A percentile compares a stretch with the other conserved stretches of the same genome.
phyloP scores from a whole-genome alignment of 2,329 filamentous ascomycete genomes.

The Torrubiellomyces zombiae region DNA sequence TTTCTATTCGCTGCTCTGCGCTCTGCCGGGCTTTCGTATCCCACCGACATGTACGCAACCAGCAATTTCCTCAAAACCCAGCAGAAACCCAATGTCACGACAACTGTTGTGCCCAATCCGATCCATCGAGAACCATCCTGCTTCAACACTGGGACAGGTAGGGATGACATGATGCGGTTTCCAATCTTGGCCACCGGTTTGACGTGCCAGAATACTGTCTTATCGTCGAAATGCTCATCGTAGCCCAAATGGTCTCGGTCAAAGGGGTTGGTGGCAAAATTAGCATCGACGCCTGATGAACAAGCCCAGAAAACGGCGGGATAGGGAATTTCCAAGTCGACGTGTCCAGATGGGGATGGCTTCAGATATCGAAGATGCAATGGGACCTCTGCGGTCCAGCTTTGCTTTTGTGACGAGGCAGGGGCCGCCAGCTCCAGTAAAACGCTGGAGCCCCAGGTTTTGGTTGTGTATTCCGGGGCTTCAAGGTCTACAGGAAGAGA shows the following conservation, averaged over 20 bases:
- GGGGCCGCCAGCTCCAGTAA: conserved; percentile 57
- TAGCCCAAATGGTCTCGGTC: conserved; percentile 75
- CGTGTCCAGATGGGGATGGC: conserved; percentile 39
- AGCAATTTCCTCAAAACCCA: conserved; percentile 50
- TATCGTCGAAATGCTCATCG: conserved; percentile 59
- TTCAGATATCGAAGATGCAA: conserved; percentile 72
- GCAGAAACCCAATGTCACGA: conserved; percentile 46
- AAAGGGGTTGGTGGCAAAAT: conserved; percentile 67
- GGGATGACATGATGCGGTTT: conserved; percentile 29
- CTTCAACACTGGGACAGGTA: conserved; percentile 51
- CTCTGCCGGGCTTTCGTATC: too few relatives aligned
- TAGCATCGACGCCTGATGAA: conserved; percentile 43
- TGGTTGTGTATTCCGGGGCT: conserved; percentile 66
- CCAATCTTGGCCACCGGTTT: conserved; percentile 27
- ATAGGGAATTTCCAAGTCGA: conserved; percentile 49
- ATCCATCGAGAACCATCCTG: conserved; percentile 30
- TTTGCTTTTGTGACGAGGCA: conserved; percentile 14
- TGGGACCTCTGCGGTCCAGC: conserved; percentile 56
- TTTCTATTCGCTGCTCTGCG: conserved; percentile 8
- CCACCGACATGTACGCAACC: conserved; percentile 3
- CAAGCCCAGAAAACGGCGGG: conserved; percentile 89
- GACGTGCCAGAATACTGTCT: conserved; percentile 73
- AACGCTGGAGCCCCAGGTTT: conserved; percentile 62
- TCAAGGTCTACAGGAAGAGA: conserved; percentile 75
- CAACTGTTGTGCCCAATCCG: conserved; percentile 37